Evolutionary conservation across 176 grass and related monocot species (phyloP), one percentile per base, ranked within the genome.

Genomic region (Phyllostachys edulis): DNA sequence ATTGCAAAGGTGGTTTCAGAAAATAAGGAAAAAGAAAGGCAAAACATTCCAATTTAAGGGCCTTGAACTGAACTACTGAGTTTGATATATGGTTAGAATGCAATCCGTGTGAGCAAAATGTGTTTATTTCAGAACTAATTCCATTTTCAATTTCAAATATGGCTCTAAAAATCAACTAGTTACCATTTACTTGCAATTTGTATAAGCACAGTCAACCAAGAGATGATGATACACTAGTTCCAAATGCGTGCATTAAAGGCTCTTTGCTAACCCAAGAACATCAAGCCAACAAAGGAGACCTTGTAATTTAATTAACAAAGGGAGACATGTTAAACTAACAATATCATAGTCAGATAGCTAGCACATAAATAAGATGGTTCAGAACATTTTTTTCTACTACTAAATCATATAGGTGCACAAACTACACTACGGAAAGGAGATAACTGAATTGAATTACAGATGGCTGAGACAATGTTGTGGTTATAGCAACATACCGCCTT

Each of bases 401-500:
- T 73, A 39, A 40, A 61, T 60, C 17, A 1, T 37, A 59, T 15
- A 21, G 34, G 34, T 15, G 80, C 14, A 60, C 23, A 63, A 78
- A 63, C 16, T 85, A 63, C 18, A 63, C 24, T 17, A 55, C 5
- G 1, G 18, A 54, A 73, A 84, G 6, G 2, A 9, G 20, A 70
- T 40, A 54, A 52, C 64, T 56, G 6, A 42, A 27, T 15, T 45
- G 45, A 65, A 84, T 7, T 34, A 78, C 24, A 85, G 17, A 21
- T 16, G 23, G 69, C 11, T 60, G 32, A 69, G 50, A 68, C 2
- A 75, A 12, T 86, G 63, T 0, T 68, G 38, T 67, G 75, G 24
- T 57, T 62, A 5, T 55, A 67, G 40, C 1, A 72, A 37, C 90
- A 63, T 97, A 98, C 95, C 78, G 90, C 89, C 85, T 95, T 98